phyloP scores from a whole-genome alignment of 768 basidiomycete species.

The Lactarius pseudohatsudake region DNA sequence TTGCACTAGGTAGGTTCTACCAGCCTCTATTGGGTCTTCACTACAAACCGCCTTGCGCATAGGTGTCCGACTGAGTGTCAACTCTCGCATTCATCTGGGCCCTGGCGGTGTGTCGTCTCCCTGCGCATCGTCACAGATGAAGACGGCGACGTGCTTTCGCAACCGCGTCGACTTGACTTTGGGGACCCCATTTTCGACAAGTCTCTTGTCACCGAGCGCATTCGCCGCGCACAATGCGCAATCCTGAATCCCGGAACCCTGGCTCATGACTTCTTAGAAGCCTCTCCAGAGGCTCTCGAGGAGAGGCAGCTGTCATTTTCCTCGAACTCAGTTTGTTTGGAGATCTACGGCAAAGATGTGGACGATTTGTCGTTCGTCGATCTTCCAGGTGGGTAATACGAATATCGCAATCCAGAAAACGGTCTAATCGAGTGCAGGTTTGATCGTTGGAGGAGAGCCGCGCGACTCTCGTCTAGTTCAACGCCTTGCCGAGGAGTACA shows the following conservation, averaged over 20 bases:
- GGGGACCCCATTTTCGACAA: constrained; percentile 48
- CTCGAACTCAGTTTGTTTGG: constrained; percentile 38
- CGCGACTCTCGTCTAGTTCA: constrained; percentile 64
- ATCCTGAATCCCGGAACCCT: constrained; percentile 56
- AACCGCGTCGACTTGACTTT: constrained; percentile 31
- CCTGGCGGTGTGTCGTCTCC: constrained; percentile 39
- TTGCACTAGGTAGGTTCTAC: constrained; percentile 59
- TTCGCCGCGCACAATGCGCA: constrained; percentile 63
- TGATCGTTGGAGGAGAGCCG: constrained; percentile 56
- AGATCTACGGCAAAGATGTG: constrained; percentile 40
- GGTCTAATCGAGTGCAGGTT: constrained; percentile 37
- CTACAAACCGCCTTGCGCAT: background rate
- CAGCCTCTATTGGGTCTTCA: background rate
- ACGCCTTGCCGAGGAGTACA: constrained; percentile 56
- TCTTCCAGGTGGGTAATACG: constrained; percentile 38
- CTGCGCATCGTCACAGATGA: constrained; percentile 36
- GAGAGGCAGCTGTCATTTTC: constrained; percentile 37
- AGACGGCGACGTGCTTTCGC: constrained; percentile 38
- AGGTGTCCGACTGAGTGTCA: constrained; percentile 43
- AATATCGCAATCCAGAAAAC: background rate
- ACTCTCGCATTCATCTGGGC: constrained; percentile 32
- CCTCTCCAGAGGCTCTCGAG: constrained; percentile 35
- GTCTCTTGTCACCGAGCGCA: constrained; percentile 59
- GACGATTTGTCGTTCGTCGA: constrained; percentile 44
- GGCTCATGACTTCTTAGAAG: constrained; percentile 41